Evolutionary conservation across 352 stramenopile genomes (phyloP).

Genomic region (Pythium aristosporum): DNA sequence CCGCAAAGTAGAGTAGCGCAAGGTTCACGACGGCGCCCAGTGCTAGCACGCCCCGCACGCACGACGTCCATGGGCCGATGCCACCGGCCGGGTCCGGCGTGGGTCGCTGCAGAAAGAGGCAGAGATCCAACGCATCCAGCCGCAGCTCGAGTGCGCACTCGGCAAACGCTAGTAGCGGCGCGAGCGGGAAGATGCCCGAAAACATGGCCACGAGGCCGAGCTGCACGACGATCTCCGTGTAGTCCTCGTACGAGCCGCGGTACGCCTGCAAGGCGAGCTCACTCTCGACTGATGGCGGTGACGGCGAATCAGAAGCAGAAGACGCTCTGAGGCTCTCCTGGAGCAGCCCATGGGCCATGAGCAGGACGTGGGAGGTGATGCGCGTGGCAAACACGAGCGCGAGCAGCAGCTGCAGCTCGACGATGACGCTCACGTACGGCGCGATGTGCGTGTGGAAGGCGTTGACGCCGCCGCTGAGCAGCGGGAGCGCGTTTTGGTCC

Average conservation of each 20-base stretch:
- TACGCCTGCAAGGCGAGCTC: slow-evolving; percentile 25
- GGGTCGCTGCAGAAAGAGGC: slow-evolving; percentile 25
- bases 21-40: slow-evolving; percentile 23
- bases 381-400: slow-evolving; percentile 23
- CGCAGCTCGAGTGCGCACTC: slow-evolving; percentile 32
- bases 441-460: slow-evolving; percentile 7
- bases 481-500: not conserved
- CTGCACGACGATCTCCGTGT: slow-evolving; percentile 30
- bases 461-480: not conserved
- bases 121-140: slow-evolving; percentile 32
- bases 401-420: slow-evolving; percentile 22
- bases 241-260: slow-evolving; percentile 28
- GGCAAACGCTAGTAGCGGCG: slow-evolving; percentile 17
- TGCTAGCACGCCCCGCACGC: slow-evolving; percentile 16
- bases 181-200: slow-evolving; percentile 20
- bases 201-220: slow-evolving; percentile 26
- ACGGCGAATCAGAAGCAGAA: not conserved
- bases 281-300: slow-evolving; percentile 12
- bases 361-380: slow-evolving; percentile 18
- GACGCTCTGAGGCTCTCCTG: not conserved
- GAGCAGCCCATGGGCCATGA: slow-evolving; percentile 15
- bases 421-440: slow-evolving; percentile 10
- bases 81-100: slow-evolving; percentile 23
- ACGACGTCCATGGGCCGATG: slow-evolving; percentile 30
- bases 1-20: slow-evolving; percentile 31